phyloP scores from a whole-genome alignment of 2,329 filamentous ascomycete species.

The Whalleya microplaca region DNA sequence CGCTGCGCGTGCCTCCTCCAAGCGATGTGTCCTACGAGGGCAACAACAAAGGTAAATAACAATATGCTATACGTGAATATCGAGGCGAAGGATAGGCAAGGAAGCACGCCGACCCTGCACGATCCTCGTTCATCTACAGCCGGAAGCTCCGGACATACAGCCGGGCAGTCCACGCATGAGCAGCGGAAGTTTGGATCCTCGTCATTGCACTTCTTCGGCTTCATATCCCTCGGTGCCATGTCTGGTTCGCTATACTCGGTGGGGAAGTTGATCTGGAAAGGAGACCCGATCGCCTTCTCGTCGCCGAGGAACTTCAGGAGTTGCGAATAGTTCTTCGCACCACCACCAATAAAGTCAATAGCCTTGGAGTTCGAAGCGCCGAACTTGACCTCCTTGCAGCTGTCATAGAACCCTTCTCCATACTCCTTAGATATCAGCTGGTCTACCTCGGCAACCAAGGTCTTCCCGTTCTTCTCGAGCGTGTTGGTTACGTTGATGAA shows the following conservation, averaged over 20 bases:
- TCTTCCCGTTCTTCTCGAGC: constrained; percentile 60
- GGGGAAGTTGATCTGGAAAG: constrained; percentile 97
- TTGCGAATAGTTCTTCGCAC: constrained; percentile 84
- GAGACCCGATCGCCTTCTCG: constrained; percentile 88
- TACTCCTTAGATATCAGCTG: constrained; percentile 86
- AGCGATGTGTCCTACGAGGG: constrained; percentile 73
- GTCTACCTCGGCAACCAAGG: constrained; percentile 81
- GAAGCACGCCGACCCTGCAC: constrained; percentile 85
- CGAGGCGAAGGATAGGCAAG: constrained; percentile 90
- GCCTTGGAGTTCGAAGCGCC: constrained; percentile 90
- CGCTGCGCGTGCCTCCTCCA: constrained; percentile 74
- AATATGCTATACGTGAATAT: constrained; percentile 83
- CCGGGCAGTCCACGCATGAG: constrained; percentile 90
- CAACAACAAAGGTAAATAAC: constrained; percentile 67
- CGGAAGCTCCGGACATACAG: constrained; percentile 81
- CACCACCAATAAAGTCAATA: constrained; percentile 95
- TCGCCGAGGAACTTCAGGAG: constrained; percentile 92
- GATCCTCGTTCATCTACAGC: constrained; percentile 69
- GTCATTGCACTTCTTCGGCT: constrained; percentile 86
- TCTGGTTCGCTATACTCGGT: constrained; percentile 61
- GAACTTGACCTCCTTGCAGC: constrained; percentile 99
- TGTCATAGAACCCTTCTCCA: constrained; percentile 88
- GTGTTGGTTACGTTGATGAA: constrained; percentile 91
- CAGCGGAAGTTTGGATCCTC: constrained; percentile 84
- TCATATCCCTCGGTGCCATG: constrained; percentile 75